Conservation (phyloP, 2,329 filamentous ascomycete genomes). For the Magnaporthiopsis incrustans region DNA sequence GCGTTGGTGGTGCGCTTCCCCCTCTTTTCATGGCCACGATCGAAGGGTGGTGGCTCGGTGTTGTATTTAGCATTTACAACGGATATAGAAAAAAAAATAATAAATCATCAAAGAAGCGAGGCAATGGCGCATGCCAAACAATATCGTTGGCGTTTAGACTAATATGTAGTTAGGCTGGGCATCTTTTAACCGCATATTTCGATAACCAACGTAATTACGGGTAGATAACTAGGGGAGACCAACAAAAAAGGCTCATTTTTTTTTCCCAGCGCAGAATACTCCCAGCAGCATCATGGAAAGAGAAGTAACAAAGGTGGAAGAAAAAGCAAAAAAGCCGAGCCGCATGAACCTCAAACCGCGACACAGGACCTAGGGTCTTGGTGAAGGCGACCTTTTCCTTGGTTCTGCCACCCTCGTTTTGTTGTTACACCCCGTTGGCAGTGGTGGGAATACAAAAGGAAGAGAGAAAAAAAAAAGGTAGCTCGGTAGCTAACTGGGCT, state of each 20-base stretch:
- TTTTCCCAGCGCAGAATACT: background rate
- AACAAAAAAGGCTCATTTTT: background rate
- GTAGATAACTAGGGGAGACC: background rate
- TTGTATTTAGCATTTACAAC: background rate
- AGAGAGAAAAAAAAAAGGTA: background rate
- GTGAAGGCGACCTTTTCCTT: background rate
- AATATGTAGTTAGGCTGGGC: background rate
- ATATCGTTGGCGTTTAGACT: background rate
- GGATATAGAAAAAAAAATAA: background rate
- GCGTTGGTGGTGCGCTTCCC: background rate
- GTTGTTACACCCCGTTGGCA: background rate
- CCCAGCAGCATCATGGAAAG: background rate
- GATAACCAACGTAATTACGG: background rate
- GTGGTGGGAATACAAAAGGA: background rate
- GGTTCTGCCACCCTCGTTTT: background rate
- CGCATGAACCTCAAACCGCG: background rate
- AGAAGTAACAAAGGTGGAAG: background rate
- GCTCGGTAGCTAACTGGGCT: background rate
- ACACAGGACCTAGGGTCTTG: background rate
- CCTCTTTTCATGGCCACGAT: background rate
- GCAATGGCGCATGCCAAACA: background rate
- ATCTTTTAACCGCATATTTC: background rate
- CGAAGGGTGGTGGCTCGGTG: background rate
- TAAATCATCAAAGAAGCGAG: background rate
- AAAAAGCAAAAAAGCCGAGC: background rate